These are phyloP conservation scores for Tylopilus sp. DNA, from an alignment of 768 basidiomycete genomes.

Conservation along the genomic window DNA sequence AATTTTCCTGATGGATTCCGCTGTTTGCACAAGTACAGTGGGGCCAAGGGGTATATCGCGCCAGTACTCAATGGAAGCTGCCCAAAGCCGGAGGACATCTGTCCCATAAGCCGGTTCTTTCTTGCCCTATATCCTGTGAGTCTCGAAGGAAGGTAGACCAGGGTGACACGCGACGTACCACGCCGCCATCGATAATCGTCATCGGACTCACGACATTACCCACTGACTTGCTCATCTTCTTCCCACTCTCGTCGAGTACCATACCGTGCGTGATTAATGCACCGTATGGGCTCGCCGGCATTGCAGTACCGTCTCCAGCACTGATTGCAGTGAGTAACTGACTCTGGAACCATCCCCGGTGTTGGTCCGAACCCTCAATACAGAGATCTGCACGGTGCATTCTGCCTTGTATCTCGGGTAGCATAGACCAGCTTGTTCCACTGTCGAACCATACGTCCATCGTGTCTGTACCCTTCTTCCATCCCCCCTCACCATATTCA, in stretches of 20 bases:
- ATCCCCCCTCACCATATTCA: conserved; percentile 44
- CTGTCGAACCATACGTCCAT: conserved; percentile 99
- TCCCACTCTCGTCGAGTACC: conserved; percentile 85
- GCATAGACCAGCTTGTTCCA: conserved; percentile 89
- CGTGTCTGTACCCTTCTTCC: conserved; percentile 86
- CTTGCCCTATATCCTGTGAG: conserved; percentile 43
- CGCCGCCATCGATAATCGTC: conserved; percentile 72
- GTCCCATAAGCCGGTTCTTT: conserved; percentile 79
- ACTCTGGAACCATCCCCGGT: conserved; percentile 99
- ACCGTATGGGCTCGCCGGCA: conserved; percentile 55
- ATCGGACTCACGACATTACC: conserved; percentile 90
- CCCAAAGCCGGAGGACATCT: conserved; percentile 88
- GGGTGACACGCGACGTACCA: conserved; percentile 42
- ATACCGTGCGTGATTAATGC: conserved; percentile 94
- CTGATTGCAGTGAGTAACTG: conserved; percentile 81
- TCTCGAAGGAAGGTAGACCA: background rate
- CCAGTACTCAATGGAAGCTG: conserved; percentile 85
- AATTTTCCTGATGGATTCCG: conserved; percentile 76
- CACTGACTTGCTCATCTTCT: conserved; percentile 96
- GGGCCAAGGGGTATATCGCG: conserved; percentile 85
- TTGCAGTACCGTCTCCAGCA: conserved; percentile 12
- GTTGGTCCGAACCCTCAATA: conserved; percentile 95
- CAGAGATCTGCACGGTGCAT: conserved; percentile 75
- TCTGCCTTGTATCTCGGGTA: conserved; percentile 41
- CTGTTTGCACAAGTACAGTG: conserved; percentile 67